These are phyloP conservation scores for Boletus fagicola DNA, from an alignment of 768 basidiomycete species.

Conservation along the genomic window DNA sequence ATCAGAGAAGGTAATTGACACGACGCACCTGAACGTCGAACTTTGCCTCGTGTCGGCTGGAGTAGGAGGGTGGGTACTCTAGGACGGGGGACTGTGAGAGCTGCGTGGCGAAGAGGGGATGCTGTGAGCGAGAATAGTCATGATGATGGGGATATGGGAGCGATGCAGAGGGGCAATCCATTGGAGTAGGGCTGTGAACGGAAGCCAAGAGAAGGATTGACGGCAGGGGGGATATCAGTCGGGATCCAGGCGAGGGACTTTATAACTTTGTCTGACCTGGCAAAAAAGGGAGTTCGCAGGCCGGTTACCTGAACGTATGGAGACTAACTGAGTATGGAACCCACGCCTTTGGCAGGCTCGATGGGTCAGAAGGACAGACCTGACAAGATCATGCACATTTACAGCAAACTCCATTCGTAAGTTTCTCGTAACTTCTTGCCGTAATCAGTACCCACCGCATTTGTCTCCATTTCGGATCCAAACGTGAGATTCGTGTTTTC, in stretches of 20 bases:
- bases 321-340: constrained; percentile 29
- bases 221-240: constrained; percentile 19
- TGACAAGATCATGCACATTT: constrained; percentile 29
- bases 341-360: constrained; percentile 33
- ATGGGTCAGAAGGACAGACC: constrained; percentile 29
- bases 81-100: constrained; percentile 1
- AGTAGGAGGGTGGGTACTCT: constrained; percentile 3
- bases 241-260: constrained; percentile 18
- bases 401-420: constrained; percentile 30
- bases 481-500: constrained; percentile 22
- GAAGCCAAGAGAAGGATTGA: constrained; percentile 17
- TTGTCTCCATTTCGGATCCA: constrained; percentile 25
- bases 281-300: constrained; percentile 21
- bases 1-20: not conserved
- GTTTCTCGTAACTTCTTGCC: constrained; percentile 26
- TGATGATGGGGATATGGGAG: not conserved
- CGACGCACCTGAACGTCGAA: constrained; percentile 26
- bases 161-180: constrained; percentile 10
- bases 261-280: constrained; percentile 33
- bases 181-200: constrained; percentile 4
- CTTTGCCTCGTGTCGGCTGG: constrained; percentile 14
- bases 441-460: constrained; percentile 29
- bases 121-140: not conserved
- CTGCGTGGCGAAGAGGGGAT: not conserved
- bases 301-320: constrained; percentile 15